phyloP scores from a whole-genome alignment of 257 asterid species.

The Nemophila menziesii region DNA sequence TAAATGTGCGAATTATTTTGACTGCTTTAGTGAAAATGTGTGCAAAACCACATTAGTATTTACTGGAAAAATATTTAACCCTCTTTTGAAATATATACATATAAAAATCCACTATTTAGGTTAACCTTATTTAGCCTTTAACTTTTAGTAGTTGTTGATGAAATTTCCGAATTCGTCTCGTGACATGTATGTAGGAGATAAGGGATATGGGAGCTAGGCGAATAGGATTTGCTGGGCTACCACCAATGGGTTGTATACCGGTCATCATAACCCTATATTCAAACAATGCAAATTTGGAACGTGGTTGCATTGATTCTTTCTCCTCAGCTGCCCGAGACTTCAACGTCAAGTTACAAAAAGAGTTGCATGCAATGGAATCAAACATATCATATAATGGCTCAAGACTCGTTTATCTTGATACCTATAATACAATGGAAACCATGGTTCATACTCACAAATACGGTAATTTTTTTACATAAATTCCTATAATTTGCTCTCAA shows the following conservation, averaged over 20 bases:
- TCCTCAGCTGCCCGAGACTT: slow-evolving; percentile 31
- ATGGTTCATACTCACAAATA: slow-evolving; percentile 29
- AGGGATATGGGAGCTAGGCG: slow-evolving; percentile 42
- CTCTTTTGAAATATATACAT: too few species aligned
- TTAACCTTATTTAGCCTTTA: too few species aligned
- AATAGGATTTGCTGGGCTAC: slow-evolving; percentile 62
- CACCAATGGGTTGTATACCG: slow-evolving; percentile 79
- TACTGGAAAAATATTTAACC: too few species aligned
- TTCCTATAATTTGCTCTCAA: too few species aligned
- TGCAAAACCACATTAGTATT: too few species aligned
- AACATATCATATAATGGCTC: slow-evolving; percentile 7
- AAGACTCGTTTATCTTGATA: slow-evolving; percentile 41
- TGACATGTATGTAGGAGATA: slow-evolving; percentile 38
- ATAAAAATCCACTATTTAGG: too few species aligned
- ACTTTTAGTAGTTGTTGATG: too few species aligned
- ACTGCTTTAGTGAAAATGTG: too few species aligned
- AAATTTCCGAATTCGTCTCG: too few species aligned
- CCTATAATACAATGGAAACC: slow-evolving; percentile 27
- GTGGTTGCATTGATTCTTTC: slow-evolving; percentile 28
- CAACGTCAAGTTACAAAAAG: slow-evolving; percentile 30
- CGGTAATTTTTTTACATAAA: slow-evolving; percentile 32
- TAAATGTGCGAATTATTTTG: too few species aligned
- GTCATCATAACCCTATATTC: slow-evolving; percentile 36
- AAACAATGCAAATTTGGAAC: slow-evolving; percentile 14
- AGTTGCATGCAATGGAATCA: slow-evolving; percentile 17